Evolutionary conservation across 73 alveolate species (phyloP), one percentile per base, ranked within the genome.

Genomic region (Tetrahymena elliotti): DNA sequence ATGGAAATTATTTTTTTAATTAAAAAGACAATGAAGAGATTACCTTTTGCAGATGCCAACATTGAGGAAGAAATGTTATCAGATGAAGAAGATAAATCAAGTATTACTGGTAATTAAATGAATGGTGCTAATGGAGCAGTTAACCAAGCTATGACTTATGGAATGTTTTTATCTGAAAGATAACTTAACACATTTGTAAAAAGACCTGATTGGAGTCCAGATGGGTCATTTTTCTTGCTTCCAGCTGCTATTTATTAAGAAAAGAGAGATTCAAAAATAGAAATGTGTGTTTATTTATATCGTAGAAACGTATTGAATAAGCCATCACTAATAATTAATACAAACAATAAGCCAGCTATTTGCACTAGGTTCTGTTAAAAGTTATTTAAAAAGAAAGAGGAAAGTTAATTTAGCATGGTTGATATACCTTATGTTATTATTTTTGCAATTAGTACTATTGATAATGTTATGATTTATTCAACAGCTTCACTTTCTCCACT

Each of bases 131-230:
- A 93, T 41, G 47, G 68, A 94, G 36, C 93, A 54, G 95, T 53
- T 38, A 83, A 41, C 20, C 82, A 94, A 68, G 93, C 53, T 68
- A 96, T 94, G 94, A 52, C 95, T 53, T 95, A 96, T 83, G 94
- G 99, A 31, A 97, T 97, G 97, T 97, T 97, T 93, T 95, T 97
- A 15, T 99, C 98, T 83, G 99, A 97, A 84, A 98, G 97, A 24
- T 98, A 97, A 95, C 97, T 98, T 83, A 93, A 93, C 37, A 93
- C 99, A 3, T 98, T 98, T 94, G 98, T 98, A 22, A 53, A 99
- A 93, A 94, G 99, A 93, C 98, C 98, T 47, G 96, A 98, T 83
- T 98, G 98, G 97, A 97, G 99, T 95, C 99, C 99, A 9, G 99
- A 98, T 93, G 99, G 99, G 34, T 88, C 98, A 3, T 97, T 96